Conservation (phyloP, 805 yeast species). For the Naumovozyma baii region DNA sequence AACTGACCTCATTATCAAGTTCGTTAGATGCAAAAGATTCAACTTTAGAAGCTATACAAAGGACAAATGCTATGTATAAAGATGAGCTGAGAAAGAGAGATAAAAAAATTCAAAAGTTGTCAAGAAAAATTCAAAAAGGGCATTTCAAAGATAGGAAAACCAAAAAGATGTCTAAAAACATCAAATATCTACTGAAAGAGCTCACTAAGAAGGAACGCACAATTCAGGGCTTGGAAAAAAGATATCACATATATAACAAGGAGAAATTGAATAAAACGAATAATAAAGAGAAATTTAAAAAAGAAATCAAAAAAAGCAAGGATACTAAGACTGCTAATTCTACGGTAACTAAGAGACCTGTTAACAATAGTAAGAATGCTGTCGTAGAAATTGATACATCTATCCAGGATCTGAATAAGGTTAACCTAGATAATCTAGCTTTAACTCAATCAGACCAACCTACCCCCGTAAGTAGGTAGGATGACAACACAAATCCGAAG, state of each 20-base stretch:
- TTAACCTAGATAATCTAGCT: not conserved
- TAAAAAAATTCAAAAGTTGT: not conserved
- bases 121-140: not conserved
- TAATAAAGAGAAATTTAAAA: not conserved
- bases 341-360: too few relatives aligned
- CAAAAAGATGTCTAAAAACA: not conserved
- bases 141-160: not conserved
- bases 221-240: not conserved
- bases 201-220: not conserved
- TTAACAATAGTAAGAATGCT: not conserved
- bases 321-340: not conserved
- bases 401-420: too few relatives aligned
- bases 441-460: not conserved
- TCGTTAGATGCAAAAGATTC: not conserved
- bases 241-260: too few relatives aligned
- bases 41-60: not conserved
- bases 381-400: too few relatives aligned
- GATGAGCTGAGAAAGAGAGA: not conserved
- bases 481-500: not conserved
- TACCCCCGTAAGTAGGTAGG: not conserved
- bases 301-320: not conserved
- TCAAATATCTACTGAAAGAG: not conserved
- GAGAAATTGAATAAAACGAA: not conserved
- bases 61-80: not conserved
- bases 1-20: constrained; percentile 10